Evolutionary conservation across 1,139 yeast species (phyloP).

Genomic region (Kodamaea sp.): DNA sequence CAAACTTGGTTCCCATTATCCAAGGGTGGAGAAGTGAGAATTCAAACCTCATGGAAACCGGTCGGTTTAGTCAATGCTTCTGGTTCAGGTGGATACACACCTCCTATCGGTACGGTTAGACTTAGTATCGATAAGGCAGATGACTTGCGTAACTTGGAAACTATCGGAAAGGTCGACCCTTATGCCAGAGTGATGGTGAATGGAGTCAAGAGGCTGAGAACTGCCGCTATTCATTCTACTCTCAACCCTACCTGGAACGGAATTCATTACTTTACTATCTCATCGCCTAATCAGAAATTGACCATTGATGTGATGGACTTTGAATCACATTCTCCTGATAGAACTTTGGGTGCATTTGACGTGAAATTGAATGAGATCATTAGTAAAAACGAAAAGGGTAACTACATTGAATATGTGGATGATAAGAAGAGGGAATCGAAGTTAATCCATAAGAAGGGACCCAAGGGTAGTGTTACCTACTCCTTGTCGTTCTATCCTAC

Average conservation of each 20-base stretch:
- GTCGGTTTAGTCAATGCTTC: constrained; percentile 66
- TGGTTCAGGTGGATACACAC: constrained; percentile 78
- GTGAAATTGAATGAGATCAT: constrained; percentile 68
- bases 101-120: constrained; percentile 91
- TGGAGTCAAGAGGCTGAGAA: constrained; percentile 76
- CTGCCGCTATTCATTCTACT: constrained; percentile 66
- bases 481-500: constrained; percentile 80
- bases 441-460: constrained; percentile 70
- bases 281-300: constrained; percentile 78
- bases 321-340: constrained; percentile 72
- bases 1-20: constrained; percentile 72
- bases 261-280: constrained; percentile 74
- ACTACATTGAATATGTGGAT: constrained; percentile 62
- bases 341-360: constrained; percentile 82
- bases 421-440: constrained; percentile 58
- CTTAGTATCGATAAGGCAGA: constrained; percentile 70
- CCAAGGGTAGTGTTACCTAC: constrained; percentile 78
- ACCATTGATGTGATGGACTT: constrained; percentile 92
- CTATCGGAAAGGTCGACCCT: constrained; percentile 90
- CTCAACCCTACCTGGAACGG: constrained; percentile 86
- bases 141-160: constrained; percentile 79
- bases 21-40: constrained; percentile 70
- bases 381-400: constrained; percentile 64
- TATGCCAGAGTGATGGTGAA: constrained; percentile 79
- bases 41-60: constrained; percentile 82